Evolutionary conservation across 768 basidiomycete species (phyloP).

Genomic region (Kwoniella dendrophila): DNA sequence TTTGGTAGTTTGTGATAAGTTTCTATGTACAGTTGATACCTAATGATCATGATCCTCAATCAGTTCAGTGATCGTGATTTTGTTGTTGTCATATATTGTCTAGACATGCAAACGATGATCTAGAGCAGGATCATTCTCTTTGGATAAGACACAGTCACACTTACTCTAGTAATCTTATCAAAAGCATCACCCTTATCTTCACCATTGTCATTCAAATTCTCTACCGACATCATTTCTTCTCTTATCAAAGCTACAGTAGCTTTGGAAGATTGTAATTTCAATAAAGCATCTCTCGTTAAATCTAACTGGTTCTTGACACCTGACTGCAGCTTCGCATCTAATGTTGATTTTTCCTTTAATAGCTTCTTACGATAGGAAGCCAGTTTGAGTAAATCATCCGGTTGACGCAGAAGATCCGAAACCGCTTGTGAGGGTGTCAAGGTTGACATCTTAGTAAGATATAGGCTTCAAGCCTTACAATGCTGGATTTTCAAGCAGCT

Average conservation of each 20-base stretch:
- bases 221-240: constrained; percentile 58
- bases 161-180: constrained; percentile 90
- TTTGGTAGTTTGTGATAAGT: constrained; percentile 91
- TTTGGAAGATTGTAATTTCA: constrained; percentile 51
- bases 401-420: constrained; percentile 81
- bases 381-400: constrained; percentile 89
- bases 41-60: no score
- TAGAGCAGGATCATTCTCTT: background rate
- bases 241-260: constrained; percentile 46
- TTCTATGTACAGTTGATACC: constrained; percentile 94
- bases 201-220: constrained; percentile 77
- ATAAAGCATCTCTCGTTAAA: constrained; percentile 77
- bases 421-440: constrained; percentile 37
- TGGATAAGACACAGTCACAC: constrained; percentile 12
- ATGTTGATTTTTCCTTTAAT: constrained; percentile 92
- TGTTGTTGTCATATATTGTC: no score
- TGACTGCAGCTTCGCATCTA: constrained; percentile 83
- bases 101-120: background rate
- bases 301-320: constrained; percentile 93
- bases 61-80: no score
- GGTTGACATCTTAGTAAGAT: constrained; percentile 35
- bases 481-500: no score
- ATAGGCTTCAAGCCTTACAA: no score
- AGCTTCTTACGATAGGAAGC: constrained; percentile 87
- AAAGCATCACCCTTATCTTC: constrained; percentile 82